Conservation (phyloP, 2,329 filamentous ascomycete genomes). For the Pseudonectria buxi region DNA sequence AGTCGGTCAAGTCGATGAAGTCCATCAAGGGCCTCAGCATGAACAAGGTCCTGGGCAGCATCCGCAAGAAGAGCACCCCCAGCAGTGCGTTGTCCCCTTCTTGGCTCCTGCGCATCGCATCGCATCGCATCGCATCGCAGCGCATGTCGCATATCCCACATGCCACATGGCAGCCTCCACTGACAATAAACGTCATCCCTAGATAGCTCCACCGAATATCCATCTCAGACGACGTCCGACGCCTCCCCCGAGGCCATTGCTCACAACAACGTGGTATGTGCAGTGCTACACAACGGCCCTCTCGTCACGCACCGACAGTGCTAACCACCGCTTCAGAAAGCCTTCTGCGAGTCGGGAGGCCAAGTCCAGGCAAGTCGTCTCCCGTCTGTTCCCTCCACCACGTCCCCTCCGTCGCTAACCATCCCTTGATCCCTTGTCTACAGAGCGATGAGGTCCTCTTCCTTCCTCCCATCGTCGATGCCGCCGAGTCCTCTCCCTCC, state of each 20-base stretch:
- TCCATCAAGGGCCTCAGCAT: constrained; percentile 48
- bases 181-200: constrained; percentile 2
- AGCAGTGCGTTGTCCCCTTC: constrained; percentile 11
- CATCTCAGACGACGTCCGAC: constrained; percentile 25
- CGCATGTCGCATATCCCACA: too few relatives aligned
- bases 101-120: background rate
- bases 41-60: constrained; percentile 50
- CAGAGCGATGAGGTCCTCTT: constrained; percentile 86
- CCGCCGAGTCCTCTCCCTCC: constrained; percentile 82
- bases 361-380: constrained; percentile 45
- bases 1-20: constrained; percentile 29
- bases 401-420: background rate
- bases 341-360: constrained; percentile 72
- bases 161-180: too few relatives aligned
- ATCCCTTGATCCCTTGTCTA: background rate
- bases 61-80: constrained; percentile 38
- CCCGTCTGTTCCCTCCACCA: constrained; percentile 6
- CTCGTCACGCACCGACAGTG: constrained; percentile 2
- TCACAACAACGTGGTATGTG: constrained; percentile 57
- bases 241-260: constrained; percentile 64
- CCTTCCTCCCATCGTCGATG: constrained; percentile 88
- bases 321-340: constrained; percentile 46
- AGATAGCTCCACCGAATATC: constrained; percentile 13
- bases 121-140: too few relatives aligned
- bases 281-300: constrained; percentile 4